Evolutionary conservation across 2,329 filamentous ascomycete genomes (phyloP).

Genomic region (Ophiostoma ips): DNA sequence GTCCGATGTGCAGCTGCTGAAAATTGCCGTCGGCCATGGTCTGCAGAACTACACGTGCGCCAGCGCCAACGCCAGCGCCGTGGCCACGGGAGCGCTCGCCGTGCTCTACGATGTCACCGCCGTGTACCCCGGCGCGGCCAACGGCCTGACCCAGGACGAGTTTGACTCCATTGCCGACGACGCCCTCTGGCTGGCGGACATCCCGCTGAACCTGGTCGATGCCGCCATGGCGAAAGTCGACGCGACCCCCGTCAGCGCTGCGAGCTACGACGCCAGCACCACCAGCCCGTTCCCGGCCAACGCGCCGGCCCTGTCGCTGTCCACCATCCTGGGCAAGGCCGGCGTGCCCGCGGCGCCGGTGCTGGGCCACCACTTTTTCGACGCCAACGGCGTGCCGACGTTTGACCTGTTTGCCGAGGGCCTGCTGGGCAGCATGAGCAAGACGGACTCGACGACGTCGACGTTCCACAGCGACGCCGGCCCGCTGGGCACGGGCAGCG

Average conservation of each 20-base stretch:
- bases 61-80: slow-evolving; percentile 19
- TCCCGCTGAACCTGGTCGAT: slow-evolving; percentile 34
- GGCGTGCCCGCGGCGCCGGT: slow-evolving; percentile 21
- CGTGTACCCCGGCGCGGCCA: slow-evolving; percentile 32
- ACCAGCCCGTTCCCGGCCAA: slow-evolving; percentile 30
- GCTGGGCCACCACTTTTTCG: slow-evolving; percentile 57
- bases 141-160: slow-evolving; percentile 23
- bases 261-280: slow-evolving; percentile 28
- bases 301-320: slow-evolving; percentile 15
- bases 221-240: slow-evolving; percentile 17
- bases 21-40: slow-evolving; percentile 48
- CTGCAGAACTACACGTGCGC: slow-evolving; percentile 57
- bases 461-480: slow-evolving; percentile 35
- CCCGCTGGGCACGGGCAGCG: slow-evolving; percentile 34
- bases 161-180: slow-evolving; percentile 28
- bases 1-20: slow-evolving; percentile 28
- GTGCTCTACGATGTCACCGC: slow-evolving; percentile 43
- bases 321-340: slow-evolving; percentile 1
- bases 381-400: slow-evolving; percentile 35
- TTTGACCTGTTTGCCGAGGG: slow-evolving; percentile 38
- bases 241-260: slow-evolving; percentile 15
- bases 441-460: slow-evolving; percentile 37
- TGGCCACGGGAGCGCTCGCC: slow-evolving; percentile 39
- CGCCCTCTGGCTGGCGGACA: slow-evolving; percentile 24
- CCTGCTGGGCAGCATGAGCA: slow-evolving; percentile 29